Percentiles rank a stretch among this genome's conserved stretches.
Evolutionary conservation across 1,139 yeast genomes (phyloP).

Genomic region (Nakaseomyces uthaithaninus): DNA sequence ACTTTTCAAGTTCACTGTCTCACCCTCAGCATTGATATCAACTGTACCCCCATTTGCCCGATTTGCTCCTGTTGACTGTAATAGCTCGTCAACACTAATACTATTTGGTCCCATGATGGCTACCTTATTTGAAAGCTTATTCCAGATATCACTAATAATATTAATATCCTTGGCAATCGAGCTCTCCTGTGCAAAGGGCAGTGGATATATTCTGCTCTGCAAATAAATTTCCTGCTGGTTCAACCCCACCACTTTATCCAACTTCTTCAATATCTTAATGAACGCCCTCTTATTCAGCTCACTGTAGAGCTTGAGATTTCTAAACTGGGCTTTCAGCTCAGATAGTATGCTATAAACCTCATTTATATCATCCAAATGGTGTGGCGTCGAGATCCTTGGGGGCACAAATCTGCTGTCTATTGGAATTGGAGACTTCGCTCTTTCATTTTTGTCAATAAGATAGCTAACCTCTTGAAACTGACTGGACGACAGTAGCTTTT

Average conservation of each 20-base stretch:
- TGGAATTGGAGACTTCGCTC: constrained; percentile 21
- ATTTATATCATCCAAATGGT: constrained; percentile 55
- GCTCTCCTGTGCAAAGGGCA: constrained; percentile 66
- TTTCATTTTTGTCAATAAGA: constrained; percentile 1
- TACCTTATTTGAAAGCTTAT: not conserved
- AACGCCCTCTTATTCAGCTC: constrained; percentile 89
- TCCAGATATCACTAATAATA: constrained; percentile 40
- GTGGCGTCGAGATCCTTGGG: constrained; percentile 12
- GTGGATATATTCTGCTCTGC: constrained; percentile 59
- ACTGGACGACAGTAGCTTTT: constrained; percentile 37
- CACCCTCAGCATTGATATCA: not conserved
- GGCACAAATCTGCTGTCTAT: constrained; percentile 9
- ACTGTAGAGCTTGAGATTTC: constrained; percentile 88
- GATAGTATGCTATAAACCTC: constrained; percentile 69
- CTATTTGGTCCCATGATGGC: not conserved
- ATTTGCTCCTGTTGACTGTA: not conserved
- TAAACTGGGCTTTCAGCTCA: constrained; percentile 67
- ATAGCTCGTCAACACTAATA: not conserved
- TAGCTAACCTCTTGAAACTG: constrained; percentile 25
- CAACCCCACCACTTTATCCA: constrained; percentile 78
- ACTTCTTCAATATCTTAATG: constrained; percentile 77
- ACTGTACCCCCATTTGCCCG: too few relatives aligned
- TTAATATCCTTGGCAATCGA: constrained; percentile 50
- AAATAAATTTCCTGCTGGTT: constrained; percentile 60
- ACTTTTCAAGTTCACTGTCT: not conserved